A percentile compares a stretch with the other conserved stretches of the same genome.
These are phyloP conservation scores for Schizophyllum amplum DNA, from an alignment of 1,284 basidiomycete species.

Conservation along the genomic window DNA sequence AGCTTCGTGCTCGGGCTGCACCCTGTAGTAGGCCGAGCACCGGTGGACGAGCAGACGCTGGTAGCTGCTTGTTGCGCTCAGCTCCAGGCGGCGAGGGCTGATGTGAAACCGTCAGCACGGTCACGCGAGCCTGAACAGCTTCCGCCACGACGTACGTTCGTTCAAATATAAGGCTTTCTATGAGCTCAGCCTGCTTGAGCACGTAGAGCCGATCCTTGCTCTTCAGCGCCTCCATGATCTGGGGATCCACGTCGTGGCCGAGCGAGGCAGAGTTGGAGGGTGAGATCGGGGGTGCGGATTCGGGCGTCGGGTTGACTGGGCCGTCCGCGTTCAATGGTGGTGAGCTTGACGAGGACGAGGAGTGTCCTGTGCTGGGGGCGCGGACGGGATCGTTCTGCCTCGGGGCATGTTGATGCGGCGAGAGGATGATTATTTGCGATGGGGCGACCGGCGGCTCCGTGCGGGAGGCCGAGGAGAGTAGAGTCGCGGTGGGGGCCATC, in stretches of 20 bases:
- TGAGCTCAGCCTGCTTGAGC: constrained; percentile 71
- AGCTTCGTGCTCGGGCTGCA: constrained; percentile 60
- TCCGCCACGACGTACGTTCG: constrained; percentile 41
- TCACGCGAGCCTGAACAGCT: constrained; percentile 1
- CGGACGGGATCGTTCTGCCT: neutral
- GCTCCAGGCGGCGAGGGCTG: constrained; percentile 39
- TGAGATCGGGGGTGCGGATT: neutral
- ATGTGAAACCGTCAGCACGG: constrained; percentile 13
- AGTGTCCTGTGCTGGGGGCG: neutral
- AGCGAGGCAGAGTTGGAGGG: neutral
- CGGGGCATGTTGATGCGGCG: neutral
- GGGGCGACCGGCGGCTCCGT: neutral
- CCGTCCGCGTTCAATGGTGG: neutral
- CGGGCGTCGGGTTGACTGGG: neutral
- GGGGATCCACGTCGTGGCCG: constrained; percentile 50
- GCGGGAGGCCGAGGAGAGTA: neutral
- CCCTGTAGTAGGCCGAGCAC: constrained; percentile 70
- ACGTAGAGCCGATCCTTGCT: constrained; percentile 82
- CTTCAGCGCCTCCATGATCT: constrained; percentile 75
- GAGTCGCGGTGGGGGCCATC: neutral
- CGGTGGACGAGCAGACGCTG: constrained; percentile 77
- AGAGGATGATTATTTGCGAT: neutral
- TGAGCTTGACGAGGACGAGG: neutral
- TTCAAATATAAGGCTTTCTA: constrained; percentile 71
- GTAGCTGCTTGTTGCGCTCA: constrained; percentile 64